Base-by-base conservation (phyloP, 306 rosid genomes). In the Oemleria cerasiformis region DNA sequence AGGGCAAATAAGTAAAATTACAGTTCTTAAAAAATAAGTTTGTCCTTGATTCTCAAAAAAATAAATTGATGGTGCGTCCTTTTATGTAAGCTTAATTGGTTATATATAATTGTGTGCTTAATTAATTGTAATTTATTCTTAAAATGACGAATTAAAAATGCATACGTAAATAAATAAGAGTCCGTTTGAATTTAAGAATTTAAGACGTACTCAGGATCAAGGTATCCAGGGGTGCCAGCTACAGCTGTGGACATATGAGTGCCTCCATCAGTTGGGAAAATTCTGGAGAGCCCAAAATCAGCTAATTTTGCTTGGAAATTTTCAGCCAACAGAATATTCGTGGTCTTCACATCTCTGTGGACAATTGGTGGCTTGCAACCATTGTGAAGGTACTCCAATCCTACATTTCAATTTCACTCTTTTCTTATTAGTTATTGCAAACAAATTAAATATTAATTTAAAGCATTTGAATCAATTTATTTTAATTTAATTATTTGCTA, bases 311-410 rank as follows among this genome's bases (percentile, higher is more conserved):
- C 82, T 62, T 80, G 73, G 17, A 84, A 77, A 25, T 42, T 80
- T 5, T 84, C 81, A 8, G 65, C 65, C 15, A 84, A 23, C 75
- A 77, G 67, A 42, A 84, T 84, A 61, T 80, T 80, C 56, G 76
- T 25, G 7, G 82, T 65, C 55, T 80, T 84, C 23, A 77, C 81
- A 57, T 80, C 83, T 71, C 82, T 62, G 57, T 84, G 82, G 25
- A 71, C 73, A n/a, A 74, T 84, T 10, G 82, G 70, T 56, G 84
- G 82, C 49, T 21, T 76, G 25, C 84, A 79, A 60, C 87, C 84
- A 17, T 56, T 55, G 50, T 84, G 88, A 12, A 84, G 42, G 48
- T 84, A 84, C 74, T 84, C 88, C 72, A 80, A 43, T 36, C 87
- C 84, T 84, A 17, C 56, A 67, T 39, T 77, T 44, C 43, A 38